Percentiles rank a stretch among this genome's conserved stretches.
phyloP scores from a whole-genome alignment of 2,329 filamentous ascomycete species.

The Ascochyta fabae region DNA sequence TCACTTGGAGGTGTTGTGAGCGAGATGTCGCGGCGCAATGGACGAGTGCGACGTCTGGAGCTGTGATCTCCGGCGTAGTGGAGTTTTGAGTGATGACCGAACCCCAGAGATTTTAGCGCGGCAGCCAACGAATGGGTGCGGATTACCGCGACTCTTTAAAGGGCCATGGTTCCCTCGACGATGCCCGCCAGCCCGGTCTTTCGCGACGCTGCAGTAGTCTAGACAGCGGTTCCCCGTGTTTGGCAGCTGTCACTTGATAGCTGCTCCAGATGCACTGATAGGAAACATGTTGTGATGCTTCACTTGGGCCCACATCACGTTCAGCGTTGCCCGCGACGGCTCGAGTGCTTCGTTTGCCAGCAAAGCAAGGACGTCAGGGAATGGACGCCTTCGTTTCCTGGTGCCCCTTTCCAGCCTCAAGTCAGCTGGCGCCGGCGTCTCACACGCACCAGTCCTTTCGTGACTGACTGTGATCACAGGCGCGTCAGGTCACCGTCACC shows the following conservation, averaged over 20 bases:
- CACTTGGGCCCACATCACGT: conserved; percentile 15
- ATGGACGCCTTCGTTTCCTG: conserved; percentile 18
- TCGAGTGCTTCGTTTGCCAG: conserved; percentile 3
- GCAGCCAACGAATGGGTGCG: conserved; percentile 15
- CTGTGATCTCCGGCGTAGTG: conserved; percentile 23
- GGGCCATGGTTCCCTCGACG: conserved; percentile 11
- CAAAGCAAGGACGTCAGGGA: conserved; percentile 22
- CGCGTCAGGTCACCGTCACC: conserved; percentile 6
- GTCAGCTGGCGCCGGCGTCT: conserved; percentile 26
- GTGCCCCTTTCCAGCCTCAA: conserved; percentile 25
- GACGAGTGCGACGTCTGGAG: conserved; percentile 17
- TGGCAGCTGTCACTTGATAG: conserved; percentile 16
- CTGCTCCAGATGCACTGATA: conserved; percentile 2
- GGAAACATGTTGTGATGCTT: conserved; percentile 14
- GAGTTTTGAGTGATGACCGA: conserved; percentile 29
- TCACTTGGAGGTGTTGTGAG: conserved; percentile 16
- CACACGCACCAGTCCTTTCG: conserved; percentile 5
- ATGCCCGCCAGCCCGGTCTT: conserved; percentile 13
- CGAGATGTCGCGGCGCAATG: conserved; percentile 27
- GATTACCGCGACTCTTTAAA: conserved; percentile 9
- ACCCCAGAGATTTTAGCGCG: conserved; percentile 32
- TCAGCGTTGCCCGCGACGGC: not conserved
- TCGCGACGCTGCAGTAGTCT: conserved; percentile 18
- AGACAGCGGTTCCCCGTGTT: conserved; percentile 9
- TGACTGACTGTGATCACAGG: conserved; percentile 9